phyloP scores from a whole-genome alignment of 306 rosid species.

The Vigna hirtella region DNA sequence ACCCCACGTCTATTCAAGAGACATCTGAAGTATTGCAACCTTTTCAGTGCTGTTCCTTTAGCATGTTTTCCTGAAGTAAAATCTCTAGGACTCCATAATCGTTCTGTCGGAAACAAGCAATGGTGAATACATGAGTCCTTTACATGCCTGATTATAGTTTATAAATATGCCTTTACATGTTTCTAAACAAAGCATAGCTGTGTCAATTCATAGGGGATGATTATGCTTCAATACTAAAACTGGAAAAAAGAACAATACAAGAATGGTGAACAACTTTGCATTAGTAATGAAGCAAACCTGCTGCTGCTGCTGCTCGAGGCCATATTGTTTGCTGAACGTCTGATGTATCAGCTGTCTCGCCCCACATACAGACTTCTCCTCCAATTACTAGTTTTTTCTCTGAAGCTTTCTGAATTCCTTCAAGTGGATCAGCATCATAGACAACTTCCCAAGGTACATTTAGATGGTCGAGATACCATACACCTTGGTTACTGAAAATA shows the following conservation, averaged over 20 bases:
- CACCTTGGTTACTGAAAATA: slow-evolving; percentile 93
- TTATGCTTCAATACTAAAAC: neutral
- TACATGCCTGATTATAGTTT: too few relatives aligned
- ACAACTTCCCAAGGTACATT: slow-evolving; percentile 82
- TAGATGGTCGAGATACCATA: slow-evolving; percentile 95
- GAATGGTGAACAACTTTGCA: neutral
- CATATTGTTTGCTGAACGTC: slow-evolving; percentile 91
- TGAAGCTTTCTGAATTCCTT: slow-evolving; percentile 65
- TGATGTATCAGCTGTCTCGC: slow-evolving; percentile 80
- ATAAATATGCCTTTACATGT: too few relatives aligned
- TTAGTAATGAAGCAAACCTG: slow-evolving; percentile 61
- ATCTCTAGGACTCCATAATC: slow-evolving; percentile 79
- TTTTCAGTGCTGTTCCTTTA: slow-evolving; percentile 53
- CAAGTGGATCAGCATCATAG: slow-evolving; percentile 83
- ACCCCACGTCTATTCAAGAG: slow-evolving; percentile 81
- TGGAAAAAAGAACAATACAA: neutral
- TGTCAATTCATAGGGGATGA: neutral
- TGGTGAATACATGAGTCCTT: too few relatives aligned
- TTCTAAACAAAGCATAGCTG: too few relatives aligned
- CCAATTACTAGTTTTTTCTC: slow-evolving; percentile 85
- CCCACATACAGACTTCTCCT: slow-evolving; percentile 99
- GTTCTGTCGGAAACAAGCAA: slow-evolving; percentile 56
- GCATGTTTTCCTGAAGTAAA: slow-evolving; percentile 47
- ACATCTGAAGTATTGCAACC: slow-evolving; percentile 91
- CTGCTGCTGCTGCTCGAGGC: slow-evolving; percentile 99